Percentiles rank a stretch among this genome's conserved stretches.
phyloP scores from a whole-genome alignment of 2,329 filamentous ascomycete genomes.

The Dactylonectria macrodidyma region DNA sequence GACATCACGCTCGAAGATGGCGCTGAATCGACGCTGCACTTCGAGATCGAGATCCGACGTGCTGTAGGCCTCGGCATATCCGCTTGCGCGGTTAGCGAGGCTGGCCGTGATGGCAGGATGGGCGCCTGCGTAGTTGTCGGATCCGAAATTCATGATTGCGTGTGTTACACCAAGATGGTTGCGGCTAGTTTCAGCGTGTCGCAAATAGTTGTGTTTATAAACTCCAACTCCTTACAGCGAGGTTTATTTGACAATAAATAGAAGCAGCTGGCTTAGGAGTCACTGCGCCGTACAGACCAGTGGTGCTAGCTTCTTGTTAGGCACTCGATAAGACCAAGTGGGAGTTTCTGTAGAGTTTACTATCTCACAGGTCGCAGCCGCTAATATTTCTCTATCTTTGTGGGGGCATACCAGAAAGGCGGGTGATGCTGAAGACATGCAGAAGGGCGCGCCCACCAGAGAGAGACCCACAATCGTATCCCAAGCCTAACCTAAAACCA shows the following conservation, averaged over 20 bases:
- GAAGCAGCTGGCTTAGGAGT: too few species aligned
- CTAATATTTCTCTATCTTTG: too few species aligned
- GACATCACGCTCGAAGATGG: conserved; percentile 15
- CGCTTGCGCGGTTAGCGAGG: conserved; percentile 8
- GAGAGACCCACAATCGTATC: too few species aligned
- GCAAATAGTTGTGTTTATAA: neutral
- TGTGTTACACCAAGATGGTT: neutral
- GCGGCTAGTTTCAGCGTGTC: neutral
- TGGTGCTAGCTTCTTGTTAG: too few species aligned
- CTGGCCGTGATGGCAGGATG: conserved; percentile 14
- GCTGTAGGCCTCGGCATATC: conserved; percentile 11
- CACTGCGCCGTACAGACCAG: too few species aligned
- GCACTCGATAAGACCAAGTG: too few species aligned
- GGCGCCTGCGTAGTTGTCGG: conserved; percentile 16
- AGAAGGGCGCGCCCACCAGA: too few species aligned
- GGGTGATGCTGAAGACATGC: too few species aligned
- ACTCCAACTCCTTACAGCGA: neutral
- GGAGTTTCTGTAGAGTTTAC: too few species aligned
- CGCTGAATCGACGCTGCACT: conserved; percentile 9
- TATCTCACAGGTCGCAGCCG: too few species aligned
- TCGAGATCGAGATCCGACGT: conserved; percentile 5
- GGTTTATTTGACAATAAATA: neutral
- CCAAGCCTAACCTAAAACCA: too few species aligned
- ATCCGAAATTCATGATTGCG: conserved; percentile 15
- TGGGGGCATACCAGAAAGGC: too few species aligned